A percentile compares a stretch with the other conserved stretches of the same genome.
Evolutionary conservation across 345 rosid genomes (phyloP).

Genomic region (Ceriops zippeliana): DNA sequence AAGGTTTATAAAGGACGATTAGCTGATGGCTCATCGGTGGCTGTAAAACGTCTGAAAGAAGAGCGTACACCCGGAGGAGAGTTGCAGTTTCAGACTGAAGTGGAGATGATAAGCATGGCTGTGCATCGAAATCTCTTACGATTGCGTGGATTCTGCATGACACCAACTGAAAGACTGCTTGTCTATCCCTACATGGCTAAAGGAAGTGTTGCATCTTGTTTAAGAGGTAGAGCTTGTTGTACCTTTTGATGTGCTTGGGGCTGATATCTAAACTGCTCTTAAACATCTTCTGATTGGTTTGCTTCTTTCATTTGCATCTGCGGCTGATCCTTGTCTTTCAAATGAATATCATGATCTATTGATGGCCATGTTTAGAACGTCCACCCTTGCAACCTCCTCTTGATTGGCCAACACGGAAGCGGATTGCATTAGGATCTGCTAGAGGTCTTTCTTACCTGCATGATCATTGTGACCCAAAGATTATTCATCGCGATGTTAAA

Average conservation of each 20-base stretch:
- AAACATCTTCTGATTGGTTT: neutral
- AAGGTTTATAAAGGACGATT: conserved; percentile 94
- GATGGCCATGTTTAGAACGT: conserved; percentile 49
- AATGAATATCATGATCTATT: neutral
- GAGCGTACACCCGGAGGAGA: conserved; percentile 98
- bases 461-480: conserved; percentile 97
- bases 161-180: conserved; percentile 87
- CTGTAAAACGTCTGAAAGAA: conserved; percentile 93
- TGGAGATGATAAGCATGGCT: conserved; percentile 99
- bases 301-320: neutral
- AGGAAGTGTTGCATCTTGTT: conserved; percentile 96
- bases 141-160: conserved; percentile 93
- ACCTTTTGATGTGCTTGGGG: neutral
- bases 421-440: conserved; percentile 90
- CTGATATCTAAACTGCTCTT: neutral
- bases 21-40: conserved; percentile 88
- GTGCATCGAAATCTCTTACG: conserved; percentile 94
- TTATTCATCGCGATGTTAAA: conserved; percentile 97
- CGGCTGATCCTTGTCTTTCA: too few relatives aligned
- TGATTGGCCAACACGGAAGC: conserved; percentile 83
- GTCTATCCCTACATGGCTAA: conserved; percentile 99
- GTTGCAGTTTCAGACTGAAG: conserved; percentile 97
- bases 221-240: conserved; percentile 55
- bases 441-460: conserved; percentile 93
- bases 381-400: conserved; percentile 82